Evolutionary conservation across 2,329 filamentous ascomycete species (phyloP).

Genomic region (Penicillium digitatum): DNA sequence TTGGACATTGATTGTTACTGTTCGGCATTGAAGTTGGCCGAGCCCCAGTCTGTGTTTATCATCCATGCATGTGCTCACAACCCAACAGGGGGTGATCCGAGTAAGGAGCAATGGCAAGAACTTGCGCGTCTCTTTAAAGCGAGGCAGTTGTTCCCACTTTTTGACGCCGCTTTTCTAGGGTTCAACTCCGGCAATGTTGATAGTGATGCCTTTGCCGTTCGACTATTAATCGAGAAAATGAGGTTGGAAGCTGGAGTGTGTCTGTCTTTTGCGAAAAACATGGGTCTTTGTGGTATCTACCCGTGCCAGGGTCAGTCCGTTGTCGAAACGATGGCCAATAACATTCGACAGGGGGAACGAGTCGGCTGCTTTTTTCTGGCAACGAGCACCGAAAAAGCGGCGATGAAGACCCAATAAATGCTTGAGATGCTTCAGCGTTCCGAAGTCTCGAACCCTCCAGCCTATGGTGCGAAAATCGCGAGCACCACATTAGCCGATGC

Average conservation of each 20-base stretch:
- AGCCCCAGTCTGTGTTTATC: constrained; percentile 15
- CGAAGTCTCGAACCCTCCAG: constrained; percentile 91
- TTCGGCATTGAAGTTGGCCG: constrained; percentile 7
- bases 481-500: constrained; percentile 73
- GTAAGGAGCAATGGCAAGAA: constrained; percentile 84
- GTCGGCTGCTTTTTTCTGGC: constrained; percentile 17
- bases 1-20: constrained; percentile 24
- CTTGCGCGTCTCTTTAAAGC: constrained; percentile 69
- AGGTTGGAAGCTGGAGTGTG: constrained; percentile 64
- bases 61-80: constrained; percentile 95
- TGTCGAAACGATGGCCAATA: background rate
- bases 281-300: constrained; percentile 30
- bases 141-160: constrained; percentile 81
- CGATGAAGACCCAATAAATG: constrained; percentile 17
- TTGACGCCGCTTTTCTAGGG: constrained; percentile 30
- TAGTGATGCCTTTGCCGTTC: constrained; percentile 27
- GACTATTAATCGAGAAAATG: constrained; percentile 52
- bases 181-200: constrained; percentile 29
- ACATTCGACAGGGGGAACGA: constrained; percentile 16
- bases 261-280: constrained; percentile 57
- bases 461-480: constrained; percentile 85
- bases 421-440: constrained; percentile 61
- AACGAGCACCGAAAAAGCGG: constrained; percentile 8
- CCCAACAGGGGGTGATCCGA: constrained; percentile 91
- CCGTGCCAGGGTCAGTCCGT: background rate